A percentile compares a stretch with the other conserved stretches of the same genome.
Evolutionary conservation across 2,329 filamentous ascomycete species (phyloP).

Genomic region (Fusarium drepaniforme): DNA sequence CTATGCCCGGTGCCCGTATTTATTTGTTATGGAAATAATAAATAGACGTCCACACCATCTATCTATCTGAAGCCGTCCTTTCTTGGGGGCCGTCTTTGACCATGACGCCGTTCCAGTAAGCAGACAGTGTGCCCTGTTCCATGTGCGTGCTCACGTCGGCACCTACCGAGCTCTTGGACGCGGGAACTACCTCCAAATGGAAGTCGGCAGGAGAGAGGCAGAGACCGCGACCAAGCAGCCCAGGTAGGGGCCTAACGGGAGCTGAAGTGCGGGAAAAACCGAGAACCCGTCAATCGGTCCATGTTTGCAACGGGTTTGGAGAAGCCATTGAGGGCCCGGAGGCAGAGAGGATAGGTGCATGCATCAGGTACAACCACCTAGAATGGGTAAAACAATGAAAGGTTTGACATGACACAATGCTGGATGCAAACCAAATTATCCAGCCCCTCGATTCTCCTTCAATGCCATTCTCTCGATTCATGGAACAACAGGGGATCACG

Average conservation of each 20-base stretch:
- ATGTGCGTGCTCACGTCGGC: slow-evolving; percentile 19
- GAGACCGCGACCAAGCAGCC: not conserved
- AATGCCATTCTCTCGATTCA: slow-evolving; percentile 11
- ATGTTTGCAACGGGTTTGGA: slow-evolving; percentile 12
- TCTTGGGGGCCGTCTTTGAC: slow-evolving; percentile 16
- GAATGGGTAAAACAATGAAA: not conserved
- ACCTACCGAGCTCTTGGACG: slow-evolving; percentile 24
- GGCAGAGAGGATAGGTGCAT: not conserved
- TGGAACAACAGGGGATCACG: slow-evolving; percentile 27
- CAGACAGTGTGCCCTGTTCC: slow-evolving; percentile 15
- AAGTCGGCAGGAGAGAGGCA: not conserved
- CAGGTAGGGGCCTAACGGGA: slow-evolving; percentile 1
- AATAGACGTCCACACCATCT: not conserved
- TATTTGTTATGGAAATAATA: slow-evolving; percentile 5
- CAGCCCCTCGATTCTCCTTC: slow-evolving; percentile 7
- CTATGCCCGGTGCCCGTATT: not conserved
- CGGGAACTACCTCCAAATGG: not conserved
- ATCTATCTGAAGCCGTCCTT: not conserved
- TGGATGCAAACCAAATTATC: not conserved
- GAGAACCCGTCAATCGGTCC: slow-evolving; percentile 1
- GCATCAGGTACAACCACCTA: not conserved
- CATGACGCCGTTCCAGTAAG: slow-evolving; percentile 17
- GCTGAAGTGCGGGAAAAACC: slow-evolving; percentile 7
- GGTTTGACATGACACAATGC: not conserved
- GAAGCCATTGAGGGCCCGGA: not conserved